Evolutionary conservation across 177 flowering plant species (phyloP).

Genomic region (Telopea speciosissima): DNA sequence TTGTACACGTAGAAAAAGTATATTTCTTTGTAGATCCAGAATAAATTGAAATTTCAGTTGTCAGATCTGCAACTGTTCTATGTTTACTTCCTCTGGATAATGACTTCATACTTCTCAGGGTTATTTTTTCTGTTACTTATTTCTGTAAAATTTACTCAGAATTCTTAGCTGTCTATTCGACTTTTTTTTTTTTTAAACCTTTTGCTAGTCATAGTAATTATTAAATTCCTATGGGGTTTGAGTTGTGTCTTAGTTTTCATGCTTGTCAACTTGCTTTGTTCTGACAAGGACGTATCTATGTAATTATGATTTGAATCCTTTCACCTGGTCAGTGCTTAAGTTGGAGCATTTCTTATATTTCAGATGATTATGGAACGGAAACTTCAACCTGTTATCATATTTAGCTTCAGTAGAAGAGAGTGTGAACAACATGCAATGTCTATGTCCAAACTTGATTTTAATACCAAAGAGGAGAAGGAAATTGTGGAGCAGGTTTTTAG

Average conservation of each 20-base stretch:
- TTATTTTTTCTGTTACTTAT: too few relatives aligned
- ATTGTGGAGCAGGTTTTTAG: constrained; percentile 68
- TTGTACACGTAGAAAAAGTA: too few relatives aligned
- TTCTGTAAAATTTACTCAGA: too few relatives aligned
- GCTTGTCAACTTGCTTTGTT: not conserved
- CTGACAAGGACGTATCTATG: not conserved
- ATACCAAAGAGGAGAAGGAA: constrained; percentile 81
- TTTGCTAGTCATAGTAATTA: not conserved
- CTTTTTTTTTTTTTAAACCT: not conserved
- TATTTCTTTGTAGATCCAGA: too few relatives aligned
- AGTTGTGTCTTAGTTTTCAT: not conserved
- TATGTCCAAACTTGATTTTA: constrained; percentile 94
- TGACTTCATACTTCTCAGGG: too few relatives aligned
- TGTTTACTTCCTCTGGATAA: too few relatives aligned
- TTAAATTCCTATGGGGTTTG: not conserved
- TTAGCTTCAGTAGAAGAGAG: constrained; percentile 97
- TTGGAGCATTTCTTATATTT: constrained; percentile 13
- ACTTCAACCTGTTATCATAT: constrained; percentile 94
- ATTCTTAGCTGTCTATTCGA: too few relatives aligned
- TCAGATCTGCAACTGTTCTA: too few relatives aligned
- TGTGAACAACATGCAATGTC: constrained; percentile 98
- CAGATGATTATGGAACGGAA: constrained; percentile 99
- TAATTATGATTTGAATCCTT: not conserved
- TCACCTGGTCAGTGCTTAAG: constrained; percentile 3
- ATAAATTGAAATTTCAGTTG: too few relatives aligned